Evolutionary conservation across 768 basidiomycete species (phyloP).

Genomic region (Tricholoma matsutake): DNA sequence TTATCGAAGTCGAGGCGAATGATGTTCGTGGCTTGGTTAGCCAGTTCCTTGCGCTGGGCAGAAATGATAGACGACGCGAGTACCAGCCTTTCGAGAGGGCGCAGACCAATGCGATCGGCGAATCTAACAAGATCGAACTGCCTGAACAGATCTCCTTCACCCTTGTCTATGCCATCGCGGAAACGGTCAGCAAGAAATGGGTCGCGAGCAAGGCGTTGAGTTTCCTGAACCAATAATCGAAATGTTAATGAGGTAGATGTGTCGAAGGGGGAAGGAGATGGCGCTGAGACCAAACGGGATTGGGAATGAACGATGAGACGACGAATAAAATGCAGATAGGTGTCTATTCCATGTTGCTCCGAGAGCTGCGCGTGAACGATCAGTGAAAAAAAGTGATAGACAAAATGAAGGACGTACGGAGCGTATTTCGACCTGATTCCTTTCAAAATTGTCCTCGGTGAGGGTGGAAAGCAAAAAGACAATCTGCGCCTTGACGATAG

Average conservation of each 20-base stretch:
- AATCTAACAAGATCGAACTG: slow-evolving; percentile 84
- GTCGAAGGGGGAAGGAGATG: slow-evolving; percentile 65
- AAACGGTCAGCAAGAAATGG: slow-evolving; percentile 89
- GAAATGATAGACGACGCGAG: slow-evolving; percentile 73
- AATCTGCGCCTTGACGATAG: slow-evolving; percentile 95
- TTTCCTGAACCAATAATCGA: slow-evolving; percentile 84
- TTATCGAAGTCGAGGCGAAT: slow-evolving; percentile 79
- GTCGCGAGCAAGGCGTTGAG: slow-evolving; percentile 85
- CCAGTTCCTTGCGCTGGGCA: slow-evolving; percentile 54
- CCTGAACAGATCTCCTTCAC: slow-evolving; percentile 79
- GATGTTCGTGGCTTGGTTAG: slow-evolving; percentile 62
- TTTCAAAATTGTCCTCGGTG: slow-evolving; percentile 95
- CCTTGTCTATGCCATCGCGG: slow-evolving; percentile 85
- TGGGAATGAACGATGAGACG: slow-evolving; percentile 90
- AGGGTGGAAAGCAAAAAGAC: slow-evolving; percentile 95
- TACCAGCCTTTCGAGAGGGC: slow-evolving; percentile 76
- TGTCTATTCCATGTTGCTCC: slow-evolving; percentile 95
- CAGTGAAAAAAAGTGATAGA: slow-evolving; percentile 6
- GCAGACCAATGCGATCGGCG: slow-evolving; percentile 75
- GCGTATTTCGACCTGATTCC: slow-evolving; percentile 91
- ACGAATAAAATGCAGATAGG: slow-evolving; percentile 96
- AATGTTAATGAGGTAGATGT: slow-evolving; percentile 78
- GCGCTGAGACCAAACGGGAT: slow-evolving; percentile 57
- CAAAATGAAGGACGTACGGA: slow-evolving; percentile 56
- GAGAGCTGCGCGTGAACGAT: slow-evolving; percentile 62